Conservation (phyloP, 2,329 filamentous ascomycete species). For the Fusarium robinianum region DNA sequence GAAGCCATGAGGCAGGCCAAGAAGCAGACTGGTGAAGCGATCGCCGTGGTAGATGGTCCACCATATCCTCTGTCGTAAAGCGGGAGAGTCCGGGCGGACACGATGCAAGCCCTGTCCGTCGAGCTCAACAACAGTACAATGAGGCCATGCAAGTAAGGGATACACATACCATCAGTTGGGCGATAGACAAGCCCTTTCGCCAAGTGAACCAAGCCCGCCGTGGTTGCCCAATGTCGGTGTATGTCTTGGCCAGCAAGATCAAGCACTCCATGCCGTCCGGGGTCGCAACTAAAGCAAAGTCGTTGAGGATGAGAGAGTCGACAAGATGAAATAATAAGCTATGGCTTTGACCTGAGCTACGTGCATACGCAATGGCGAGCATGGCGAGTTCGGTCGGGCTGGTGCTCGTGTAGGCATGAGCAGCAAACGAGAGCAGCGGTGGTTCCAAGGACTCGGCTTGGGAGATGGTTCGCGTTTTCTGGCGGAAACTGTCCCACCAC, state of each 20-base stretch:
- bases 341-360: conserved; percentile 40
- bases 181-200: conserved; percentile 47
- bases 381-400: conserved; percentile 46
- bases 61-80: conserved; percentile 29
- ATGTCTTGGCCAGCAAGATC: conserved; percentile 48
- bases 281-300: conserved; percentile 46
- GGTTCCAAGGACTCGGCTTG: conserved; percentile 33
- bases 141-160: neutral
- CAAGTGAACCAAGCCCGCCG: conserved; percentile 48
- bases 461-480: conserved; percentile 46
- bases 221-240: conserved; percentile 50
- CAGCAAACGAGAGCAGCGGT: conserved; percentile 43
- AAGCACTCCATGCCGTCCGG: conserved; percentile 49
- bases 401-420: conserved; percentile 41
- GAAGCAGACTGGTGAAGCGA: conserved; percentile 48
- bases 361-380: conserved; percentile 45
- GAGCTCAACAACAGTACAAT: no score
- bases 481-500: conserved; percentile 49
- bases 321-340: conserved; percentile 43
- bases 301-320: conserved; percentile 46
- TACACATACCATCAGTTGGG: conserved; percentile 46
- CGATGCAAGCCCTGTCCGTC: neutral
- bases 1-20: conserved; percentile 50
- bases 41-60: conserved; percentile 38
- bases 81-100: neutral